Conservation (phyloP, 805 yeast genomes). For the Candida anglica region DNA sequence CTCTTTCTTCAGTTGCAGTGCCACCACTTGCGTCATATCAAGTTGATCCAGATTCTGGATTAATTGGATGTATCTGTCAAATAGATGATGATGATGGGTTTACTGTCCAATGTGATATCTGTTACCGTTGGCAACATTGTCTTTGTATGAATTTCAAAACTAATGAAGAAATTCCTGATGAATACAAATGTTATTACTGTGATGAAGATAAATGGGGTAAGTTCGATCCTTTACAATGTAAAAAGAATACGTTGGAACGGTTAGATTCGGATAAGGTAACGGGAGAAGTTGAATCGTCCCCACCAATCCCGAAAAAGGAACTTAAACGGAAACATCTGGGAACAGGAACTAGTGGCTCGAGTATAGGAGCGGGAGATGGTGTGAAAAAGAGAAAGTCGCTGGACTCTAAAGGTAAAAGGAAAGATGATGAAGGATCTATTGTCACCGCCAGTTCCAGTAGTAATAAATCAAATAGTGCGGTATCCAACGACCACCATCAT, state of each 20-base stretch:
- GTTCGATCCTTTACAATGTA: slow-evolving; percentile 37
- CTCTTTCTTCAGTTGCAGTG: slow-evolving; percentile 5
- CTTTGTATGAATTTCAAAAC: slow-evolving; percentile 78
- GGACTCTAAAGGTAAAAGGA: slow-evolving; percentile 10
- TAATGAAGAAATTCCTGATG: slow-evolving; percentile 69
- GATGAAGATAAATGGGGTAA: slow-evolving; percentile 42
- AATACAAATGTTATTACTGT: slow-evolving; percentile 75
- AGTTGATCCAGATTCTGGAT: slow-evolving; percentile 78
- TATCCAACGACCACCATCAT: background rate
- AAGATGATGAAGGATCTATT: slow-evolving; percentile 2
- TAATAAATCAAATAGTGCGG: background rate
- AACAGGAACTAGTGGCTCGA: slow-evolving; percentile 1
- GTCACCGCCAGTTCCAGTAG: background rate
- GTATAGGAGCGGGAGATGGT: slow-evolving; percentile 29
- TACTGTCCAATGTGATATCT: slow-evolving; percentile 90
- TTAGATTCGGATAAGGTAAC: slow-evolving; percentile 21
- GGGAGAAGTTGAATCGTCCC: slow-evolving; percentile 15
- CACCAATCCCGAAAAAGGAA: slow-evolving; percentile 5
- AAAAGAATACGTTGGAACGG: slow-evolving; percentile 24
- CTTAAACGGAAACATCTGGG: slow-evolving; percentile 14
- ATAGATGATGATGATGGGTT: slow-evolving; percentile 88
- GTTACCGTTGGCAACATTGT: slow-evolving; percentile 94
- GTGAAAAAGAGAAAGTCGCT: slow-evolving; percentile 25
- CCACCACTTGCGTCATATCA: slow-evolving; percentile 46
- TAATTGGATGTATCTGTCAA: slow-evolving; percentile 86